These are phyloP conservation scores for Ophiostoma triangulosporum DNA, from an alignment of 2,329 filamentous ascomycete genomes.

Conservation along the genomic window DNA sequence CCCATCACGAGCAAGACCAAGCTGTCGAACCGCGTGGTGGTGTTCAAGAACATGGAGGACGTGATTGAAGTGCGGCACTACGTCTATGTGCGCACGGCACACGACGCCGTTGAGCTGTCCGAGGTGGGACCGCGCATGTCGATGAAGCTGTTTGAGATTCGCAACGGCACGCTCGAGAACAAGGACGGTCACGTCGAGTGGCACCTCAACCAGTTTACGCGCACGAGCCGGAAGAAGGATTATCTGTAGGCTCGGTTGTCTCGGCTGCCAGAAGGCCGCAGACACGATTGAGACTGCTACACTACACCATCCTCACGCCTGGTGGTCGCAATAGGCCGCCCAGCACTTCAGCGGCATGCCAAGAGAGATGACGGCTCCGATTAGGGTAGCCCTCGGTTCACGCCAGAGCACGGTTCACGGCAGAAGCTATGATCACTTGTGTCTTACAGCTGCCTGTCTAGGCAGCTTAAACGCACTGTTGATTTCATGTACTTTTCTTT, in stretches of 20 bases:
- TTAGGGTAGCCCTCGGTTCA: no score
- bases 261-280: no score
- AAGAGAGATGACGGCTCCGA: no score
- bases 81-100: constrained; percentile 75
- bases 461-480: no score
- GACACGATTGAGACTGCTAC: no score
- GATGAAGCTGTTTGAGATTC: constrained; percentile 91
- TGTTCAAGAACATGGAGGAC: constrained; percentile 88
- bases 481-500: no score
- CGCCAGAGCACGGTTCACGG: no score
- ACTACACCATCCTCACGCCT: no score
- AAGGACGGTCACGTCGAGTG: constrained; percentile 94
- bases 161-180: constrained; percentile 80
- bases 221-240: constrained; percentile 90
- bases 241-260: constrained; percentile 51
- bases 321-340: no score
- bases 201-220: constrained; percentile 89
- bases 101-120: constrained; percentile 75
- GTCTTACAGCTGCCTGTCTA: no score
- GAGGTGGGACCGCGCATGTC: constrained; percentile 93
- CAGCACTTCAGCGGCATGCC: neutral
- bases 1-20: constrained; percentile 56
- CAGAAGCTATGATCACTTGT: no score
- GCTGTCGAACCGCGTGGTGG: constrained; percentile 77
- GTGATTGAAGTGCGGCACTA: constrained; percentile 80